Percentiles rank a stretch among this genome's conserved stretches.
Conservation (phyloP, 805 yeast genomes). For the Saccharomycopsis sp. region DNA sequence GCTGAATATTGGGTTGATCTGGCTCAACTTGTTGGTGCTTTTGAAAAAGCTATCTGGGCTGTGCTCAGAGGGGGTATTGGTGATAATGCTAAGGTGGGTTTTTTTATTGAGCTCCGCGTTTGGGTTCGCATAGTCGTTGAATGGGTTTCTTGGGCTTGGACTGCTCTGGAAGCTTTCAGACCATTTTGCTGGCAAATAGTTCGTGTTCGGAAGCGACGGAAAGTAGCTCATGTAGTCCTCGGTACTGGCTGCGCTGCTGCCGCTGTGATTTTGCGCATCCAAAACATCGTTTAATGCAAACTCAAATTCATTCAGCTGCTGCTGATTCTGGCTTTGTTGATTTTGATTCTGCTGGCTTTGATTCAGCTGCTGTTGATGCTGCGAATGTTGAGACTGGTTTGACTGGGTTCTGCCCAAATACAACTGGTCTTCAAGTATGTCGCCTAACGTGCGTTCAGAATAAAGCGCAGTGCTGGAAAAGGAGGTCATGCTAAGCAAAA, state of each 20-base stretch:
- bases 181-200: slow-evolving; percentile 6
- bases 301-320: background rate
- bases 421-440: slow-evolving; percentile 52
- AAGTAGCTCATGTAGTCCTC: slow-evolving; percentile 8
- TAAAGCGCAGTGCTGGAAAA: background rate
- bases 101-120: slow-evolving; percentile 23
- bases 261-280: background rate
- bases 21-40: background rate
- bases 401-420: slow-evolving; percentile 25
- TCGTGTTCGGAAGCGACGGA: slow-evolving; percentile 25
- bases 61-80: background rate
- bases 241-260: slow-evolving; percentile 10
- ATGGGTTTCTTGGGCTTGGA: slow-evolving; percentile 33
- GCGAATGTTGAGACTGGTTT: background rate
- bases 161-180: background rate
- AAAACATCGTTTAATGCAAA: background rate
- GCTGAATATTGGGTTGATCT: background rate
- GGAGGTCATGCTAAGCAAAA: slow-evolving; percentile 1
- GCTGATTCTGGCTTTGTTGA: slow-evolving; percentile 18
- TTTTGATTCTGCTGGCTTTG: slow-evolving; percentile 15
- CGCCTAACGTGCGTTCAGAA: slow-evolving; percentile 38
- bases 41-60: background rate
- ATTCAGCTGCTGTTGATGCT: slow-evolving; percentile 11
- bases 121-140: slow-evolving; percentile 37
- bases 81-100: background rate